Percentiles rank a stretch among this genome's conserved stretches.
Evolutionary conservation across 1,284 basidiomycete genomes (phyloP).

Genomic region (Heliocybe sulcata): DNA sequence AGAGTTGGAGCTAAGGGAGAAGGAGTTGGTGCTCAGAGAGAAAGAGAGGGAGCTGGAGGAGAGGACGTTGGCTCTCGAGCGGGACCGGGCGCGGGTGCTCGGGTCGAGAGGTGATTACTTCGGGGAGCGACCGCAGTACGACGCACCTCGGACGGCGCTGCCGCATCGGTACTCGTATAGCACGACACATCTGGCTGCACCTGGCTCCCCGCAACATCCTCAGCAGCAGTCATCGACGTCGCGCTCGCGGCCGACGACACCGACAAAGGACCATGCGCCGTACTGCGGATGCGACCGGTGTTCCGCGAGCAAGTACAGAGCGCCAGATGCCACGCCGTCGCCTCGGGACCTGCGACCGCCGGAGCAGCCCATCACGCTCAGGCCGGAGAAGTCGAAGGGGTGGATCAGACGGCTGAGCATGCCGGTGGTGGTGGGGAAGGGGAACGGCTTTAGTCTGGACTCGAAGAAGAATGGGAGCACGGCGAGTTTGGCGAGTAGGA

Average conservation of each 20-base stretch:
- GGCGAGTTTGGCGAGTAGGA: not conserved
- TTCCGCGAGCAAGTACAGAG: slow-evolving; percentile 42
- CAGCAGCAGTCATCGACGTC: slow-evolving; percentile 10
- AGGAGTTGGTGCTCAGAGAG: slow-evolving; percentile 44
- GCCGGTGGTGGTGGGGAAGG: slow-evolving; percentile 38
- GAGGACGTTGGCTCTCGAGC: slow-evolving; percentile 35
- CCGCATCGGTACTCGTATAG: slow-evolving; percentile 32
- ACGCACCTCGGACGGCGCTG: slow-evolving; percentile 10
- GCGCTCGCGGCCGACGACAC: slow-evolving; percentile 15
- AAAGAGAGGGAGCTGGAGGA: slow-evolving; percentile 55
- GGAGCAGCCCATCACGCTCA: slow-evolving; percentile 31
- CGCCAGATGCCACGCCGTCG: slow-evolving; percentile 19
- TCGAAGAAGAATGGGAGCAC: slow-evolving; percentile 22
- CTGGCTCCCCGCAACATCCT: slow-evolving; percentile 17
- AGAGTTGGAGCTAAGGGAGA: slow-evolving; percentile 43
- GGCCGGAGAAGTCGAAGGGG: slow-evolving; percentile 52
- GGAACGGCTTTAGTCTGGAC: slow-evolving; percentile 40
- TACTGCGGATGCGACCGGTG: slow-evolving; percentile 58
- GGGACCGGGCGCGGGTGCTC: slow-evolving; percentile 15
- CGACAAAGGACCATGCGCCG: slow-evolving; percentile 38
- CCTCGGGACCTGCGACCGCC: slow-evolving; percentile 33
- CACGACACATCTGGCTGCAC: slow-evolving; percentile 35
- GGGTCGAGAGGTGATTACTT: slow-evolving; percentile 17
- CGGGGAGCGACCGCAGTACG: slow-evolving; percentile 16
- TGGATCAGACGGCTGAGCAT: slow-evolving; percentile 75